A percentile compares a stretch with the other conserved stretches of the same genome.
These are phyloP conservation scores for Dorcoceras hygrometricum DNA, from an alignment of 257 asterid genomes.

Conservation along the genomic window DNA sequence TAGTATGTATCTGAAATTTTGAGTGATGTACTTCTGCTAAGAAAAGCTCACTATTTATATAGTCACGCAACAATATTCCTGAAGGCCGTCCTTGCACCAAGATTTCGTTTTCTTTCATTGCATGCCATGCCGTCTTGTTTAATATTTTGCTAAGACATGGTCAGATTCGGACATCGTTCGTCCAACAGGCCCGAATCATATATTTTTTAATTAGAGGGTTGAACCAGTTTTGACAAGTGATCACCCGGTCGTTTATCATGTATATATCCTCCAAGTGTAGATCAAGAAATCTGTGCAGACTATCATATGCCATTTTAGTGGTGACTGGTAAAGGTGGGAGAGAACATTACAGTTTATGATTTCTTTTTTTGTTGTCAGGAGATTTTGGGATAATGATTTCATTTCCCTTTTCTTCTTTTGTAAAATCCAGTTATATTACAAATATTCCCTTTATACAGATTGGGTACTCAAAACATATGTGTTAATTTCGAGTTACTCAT, in stretches of 20 bases:
- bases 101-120: too few relatives aligned
- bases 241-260: too few relatives aligned
- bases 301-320: neutral
- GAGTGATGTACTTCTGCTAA: neutral
- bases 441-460: too few relatives aligned
- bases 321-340: neutral
- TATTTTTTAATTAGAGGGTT: too few relatives aligned
- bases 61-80: neutral
- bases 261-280: neutral
- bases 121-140: neutral
- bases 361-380: neutral
- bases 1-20: neutral
- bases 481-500: too few relatives aligned
- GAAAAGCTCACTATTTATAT: neutral
- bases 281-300: neutral
- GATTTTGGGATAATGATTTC: too few relatives aligned
- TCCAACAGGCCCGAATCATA: neutral
- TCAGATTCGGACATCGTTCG: neutral
- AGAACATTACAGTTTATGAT: too few relatives aligned
- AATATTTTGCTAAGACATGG: neutral
- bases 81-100: neutral
- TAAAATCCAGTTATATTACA: too few relatives aligned
- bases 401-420: too few relatives aligned
- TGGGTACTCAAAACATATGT: too few relatives aligned
- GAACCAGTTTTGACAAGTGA: neutral